Evolutionary conservation across 2,329 filamentous ascomycete species (phyloP).

Genomic region (Alternaria hordeiaustralica): DNA sequence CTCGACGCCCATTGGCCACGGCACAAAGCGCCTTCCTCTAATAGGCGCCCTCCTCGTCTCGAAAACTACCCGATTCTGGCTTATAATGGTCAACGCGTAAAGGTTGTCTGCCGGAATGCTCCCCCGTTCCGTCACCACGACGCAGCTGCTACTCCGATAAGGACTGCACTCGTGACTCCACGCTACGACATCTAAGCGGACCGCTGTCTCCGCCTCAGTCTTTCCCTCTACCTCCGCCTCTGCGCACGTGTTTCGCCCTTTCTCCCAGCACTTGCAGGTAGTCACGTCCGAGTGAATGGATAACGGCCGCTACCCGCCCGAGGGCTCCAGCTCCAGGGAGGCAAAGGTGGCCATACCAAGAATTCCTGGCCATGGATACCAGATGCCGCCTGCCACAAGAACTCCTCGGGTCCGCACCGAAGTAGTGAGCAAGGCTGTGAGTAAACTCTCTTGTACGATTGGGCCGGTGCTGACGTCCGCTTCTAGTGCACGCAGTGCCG

Average conservation of each 20-base stretch:
- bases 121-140: not conserved
- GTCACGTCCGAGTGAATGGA: not conserved
- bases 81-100: not conserved
- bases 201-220: not conserved
- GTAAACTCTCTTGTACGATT: not conserved
- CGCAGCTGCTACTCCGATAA: not conserved
- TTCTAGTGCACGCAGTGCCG: constrained; percentile 24
- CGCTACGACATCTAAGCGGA: not conserved
- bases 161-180: not conserved
- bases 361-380: constrained; percentile 1
- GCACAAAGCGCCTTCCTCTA: not conserved
- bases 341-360: constrained; percentile 14
- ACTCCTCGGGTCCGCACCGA: constrained; percentile 7
- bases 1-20: not conserved
- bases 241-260: not conserved
- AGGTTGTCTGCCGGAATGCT: not conserved
- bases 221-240: not conserved
- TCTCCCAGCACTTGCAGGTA: not conserved
- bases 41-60: not conserved
- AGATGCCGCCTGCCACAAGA: not conserved
- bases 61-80: not conserved
- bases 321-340: not conserved
- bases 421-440: constrained; percentile 22
- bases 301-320: not conserved
- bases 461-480: not conserved